phyloP scores from a whole-genome alignment of 805 yeast species.

The Candida adriatica region DNA sequence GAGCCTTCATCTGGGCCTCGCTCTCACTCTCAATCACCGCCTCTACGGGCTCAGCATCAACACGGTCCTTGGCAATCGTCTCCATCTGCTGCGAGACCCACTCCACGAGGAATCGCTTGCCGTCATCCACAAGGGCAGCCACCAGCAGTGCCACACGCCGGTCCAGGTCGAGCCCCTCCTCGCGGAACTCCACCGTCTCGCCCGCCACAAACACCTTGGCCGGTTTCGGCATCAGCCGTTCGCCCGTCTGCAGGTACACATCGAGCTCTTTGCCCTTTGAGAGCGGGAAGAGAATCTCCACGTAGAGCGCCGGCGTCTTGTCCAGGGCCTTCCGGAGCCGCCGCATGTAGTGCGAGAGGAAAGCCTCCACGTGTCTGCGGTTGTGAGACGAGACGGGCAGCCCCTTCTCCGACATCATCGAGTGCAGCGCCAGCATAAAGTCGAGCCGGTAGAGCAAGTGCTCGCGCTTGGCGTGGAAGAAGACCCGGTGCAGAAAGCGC shows the following conservation, averaged over 20 bases:
- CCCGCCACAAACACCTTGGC: constrained; percentile 6
- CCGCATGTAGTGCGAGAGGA: constrained; percentile 59
- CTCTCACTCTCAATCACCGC: constrained; percentile 18
- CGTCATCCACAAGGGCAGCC: constrained; percentile 40
- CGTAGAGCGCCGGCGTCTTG: constrained; percentile 45
- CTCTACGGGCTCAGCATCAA: constrained; percentile 2
- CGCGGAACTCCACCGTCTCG: constrained; percentile 23
- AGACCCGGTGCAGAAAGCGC: constrained; percentile 63
- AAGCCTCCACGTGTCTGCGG: constrained; percentile 55
- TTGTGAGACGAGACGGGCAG: constrained; percentile 38
- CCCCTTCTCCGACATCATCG: constrained; percentile 45
- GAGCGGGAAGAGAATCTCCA: constrained; percentile 65
- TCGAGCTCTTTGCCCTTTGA: constrained; percentile 37
- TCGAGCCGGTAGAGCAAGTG: constrained; percentile 62
- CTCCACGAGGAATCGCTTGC: constrained; percentile 34
- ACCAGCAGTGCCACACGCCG: constrained; percentile 45
- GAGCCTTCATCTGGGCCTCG: constrained; percentile 15
- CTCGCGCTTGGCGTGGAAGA: constrained; percentile 55
- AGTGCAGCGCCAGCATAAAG: constrained; percentile 53
- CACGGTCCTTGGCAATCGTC: constrained; percentile 24
- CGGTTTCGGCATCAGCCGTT: constrained; percentile 18
- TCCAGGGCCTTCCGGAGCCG: constrained; percentile 42
- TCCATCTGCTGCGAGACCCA: constrained; percentile 36
- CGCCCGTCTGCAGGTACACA: constrained; percentile 58
- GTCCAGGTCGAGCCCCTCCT: constrained; percentile 29